phyloP scores from a whole-genome alignment of 106 monocot species.

The Dendrobium catenatum region DNA sequence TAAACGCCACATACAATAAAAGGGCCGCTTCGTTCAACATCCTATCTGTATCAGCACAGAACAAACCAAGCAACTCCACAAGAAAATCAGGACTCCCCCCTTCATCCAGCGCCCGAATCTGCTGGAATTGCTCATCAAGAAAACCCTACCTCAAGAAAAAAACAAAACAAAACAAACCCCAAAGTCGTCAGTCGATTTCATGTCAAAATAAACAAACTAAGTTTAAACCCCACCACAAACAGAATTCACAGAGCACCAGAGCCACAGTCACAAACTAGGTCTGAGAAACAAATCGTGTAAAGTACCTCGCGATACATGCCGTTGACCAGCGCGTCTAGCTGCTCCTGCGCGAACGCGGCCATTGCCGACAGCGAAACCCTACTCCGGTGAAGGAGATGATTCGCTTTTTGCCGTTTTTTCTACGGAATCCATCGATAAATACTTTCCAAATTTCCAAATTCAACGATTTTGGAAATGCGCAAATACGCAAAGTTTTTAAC shows the following conservation, averaged over 20 bases:
- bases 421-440: neutral
- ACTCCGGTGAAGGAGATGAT: neutral
- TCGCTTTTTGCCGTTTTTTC: neutral
- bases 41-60: conserved; percentile 58
- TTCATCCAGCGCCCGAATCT: conserved; percentile 58
- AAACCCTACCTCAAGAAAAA: conserved; percentile 30
- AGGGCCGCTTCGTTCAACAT: conserved; percentile 31
- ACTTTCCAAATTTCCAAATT: no score
- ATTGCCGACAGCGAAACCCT: neutral
- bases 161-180: no score
- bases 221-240: neutral
- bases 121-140: conserved; percentile 53
- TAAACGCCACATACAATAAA: conserved; percentile 26
- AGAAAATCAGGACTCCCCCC: conserved; percentile 45
- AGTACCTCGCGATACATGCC: conserved; percentile 56
- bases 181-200: neutral
- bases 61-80: conserved; percentile 50
- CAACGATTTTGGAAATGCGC: no score
- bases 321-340: conserved; percentile 30
- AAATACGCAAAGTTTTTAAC: no score
- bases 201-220: neutral
- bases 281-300: neutral
- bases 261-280: neutral
- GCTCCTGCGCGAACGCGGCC: conserved; percentile 13
- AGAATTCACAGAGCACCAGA: neutral